Evolutionary conservation across 495 filamentous ascomycete species (phyloP), one percentile per base, ranked within the genome.

Genomic region (Jackrogersella minutella): DNA sequence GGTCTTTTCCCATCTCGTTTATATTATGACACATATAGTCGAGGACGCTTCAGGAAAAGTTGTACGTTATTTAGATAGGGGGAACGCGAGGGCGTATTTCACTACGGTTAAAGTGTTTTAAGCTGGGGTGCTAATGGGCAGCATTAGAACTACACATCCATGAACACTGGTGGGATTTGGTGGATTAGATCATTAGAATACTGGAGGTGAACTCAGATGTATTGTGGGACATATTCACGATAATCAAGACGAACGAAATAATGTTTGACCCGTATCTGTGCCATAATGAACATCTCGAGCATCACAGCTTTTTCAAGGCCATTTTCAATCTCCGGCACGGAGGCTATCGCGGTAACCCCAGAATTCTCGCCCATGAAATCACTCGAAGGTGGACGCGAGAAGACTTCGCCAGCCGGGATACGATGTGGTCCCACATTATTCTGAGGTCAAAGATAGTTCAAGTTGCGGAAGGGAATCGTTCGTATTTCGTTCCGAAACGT

Each of bases 221-320:
- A 49, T 28, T 49, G 6, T n/a, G 10, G 31, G 14, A 8, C 26
- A 49, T 31, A 19, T 16, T 31, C 26, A 49, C 5, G 24, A 16
- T 1, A 9, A 13, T 30, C 3, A 30, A 19, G 44, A 16, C 22
- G 13, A 31, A 61, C 51, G 14, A 14, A 55, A 49, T 37, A 14
- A 84, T 96, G 90, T 96, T 81, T 84, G 87, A 84, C 91, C 92
- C 90, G 92, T 96, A 96, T 96, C 92, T 96, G 92, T 96, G 90
- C 92, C 87, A 85, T 84, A 81, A 88, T 82, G 84, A 83, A 86
- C 82, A 77, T 79, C 80, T 91, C 88, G 76, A 81, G 83, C 83
- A 82, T 82, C 82, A 89, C 87, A 87, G 92, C 92, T 94, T 92
- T 91, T 94, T 92, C 86, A 82, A 88, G 90, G 90, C 86, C 83